These are phyloP conservation scores for Coffea humblotiana DNA, from an alignment of 305 asterid species.

Conservation along the genomic window DNA sequence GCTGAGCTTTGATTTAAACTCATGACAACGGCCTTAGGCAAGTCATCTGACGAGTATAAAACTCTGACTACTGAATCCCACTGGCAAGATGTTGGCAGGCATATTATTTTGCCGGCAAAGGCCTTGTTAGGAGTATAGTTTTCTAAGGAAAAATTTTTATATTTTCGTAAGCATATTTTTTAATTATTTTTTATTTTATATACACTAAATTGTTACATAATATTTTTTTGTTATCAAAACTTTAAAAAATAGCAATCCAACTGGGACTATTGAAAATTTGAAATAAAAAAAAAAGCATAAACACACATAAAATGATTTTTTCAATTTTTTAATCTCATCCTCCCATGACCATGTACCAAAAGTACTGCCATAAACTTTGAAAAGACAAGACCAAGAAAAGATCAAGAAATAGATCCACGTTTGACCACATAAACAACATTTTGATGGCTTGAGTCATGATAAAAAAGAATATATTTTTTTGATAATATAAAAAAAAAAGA, in stretches of 20 bases:
- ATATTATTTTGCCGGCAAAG: slow-evolving; percentile 45
- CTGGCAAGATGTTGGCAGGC: slow-evolving; percentile 51
- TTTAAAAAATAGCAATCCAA: too few relatives aligned
- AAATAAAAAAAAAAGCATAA: not conserved
- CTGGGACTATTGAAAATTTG: not conserved
- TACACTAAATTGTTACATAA: too few relatives aligned
- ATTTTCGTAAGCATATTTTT: too few relatives aligned
- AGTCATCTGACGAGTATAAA: slow-evolving; percentile 54
- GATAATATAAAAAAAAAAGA: not conserved
- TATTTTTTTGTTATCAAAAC: slow-evolving; percentile 2
- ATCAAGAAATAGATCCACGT: not conserved
- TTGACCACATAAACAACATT: too few relatives aligned
- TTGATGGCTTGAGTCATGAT: not conserved
- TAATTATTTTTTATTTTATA: too few relatives aligned
- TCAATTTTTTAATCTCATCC: not conserved
- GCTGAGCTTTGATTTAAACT: slow-evolving; percentile 53
- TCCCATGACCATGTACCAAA: not conserved
- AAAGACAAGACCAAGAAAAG: not conserved
- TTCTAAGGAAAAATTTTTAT: too few relatives aligned
- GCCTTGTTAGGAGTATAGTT: too few relatives aligned
- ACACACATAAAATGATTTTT: not conserved
- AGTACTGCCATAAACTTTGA: not conserved
- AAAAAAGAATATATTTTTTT: too few relatives aligned
- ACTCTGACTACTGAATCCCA: slow-evolving; percentile 44
- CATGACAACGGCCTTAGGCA: slow-evolving; percentile 54